Evolutionary conservation across 1,284 basidiomycete species (phyloP).

Genomic region (Moesziomyces aphidis): DNA sequence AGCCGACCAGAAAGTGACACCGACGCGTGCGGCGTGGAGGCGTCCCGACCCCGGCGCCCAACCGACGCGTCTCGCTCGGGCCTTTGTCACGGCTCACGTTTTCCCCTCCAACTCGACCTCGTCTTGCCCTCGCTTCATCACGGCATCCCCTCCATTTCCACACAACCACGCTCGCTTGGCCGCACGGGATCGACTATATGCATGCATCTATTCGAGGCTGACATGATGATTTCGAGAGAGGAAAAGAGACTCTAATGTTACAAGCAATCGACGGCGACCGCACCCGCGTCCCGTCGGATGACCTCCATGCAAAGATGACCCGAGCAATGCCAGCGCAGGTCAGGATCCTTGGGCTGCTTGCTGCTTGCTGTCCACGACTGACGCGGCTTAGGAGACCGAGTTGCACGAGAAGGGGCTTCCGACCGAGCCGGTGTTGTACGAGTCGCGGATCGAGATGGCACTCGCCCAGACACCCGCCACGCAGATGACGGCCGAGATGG

Average conservation of each 20-base stretch:
- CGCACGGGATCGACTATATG: no score
- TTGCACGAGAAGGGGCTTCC: constrained; percentile 67
- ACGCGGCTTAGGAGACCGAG: constrained; percentile 7
- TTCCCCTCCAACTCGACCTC: neutral
- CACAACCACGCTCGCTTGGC: no score
- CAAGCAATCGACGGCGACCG: neutral
- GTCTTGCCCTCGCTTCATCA: no score
- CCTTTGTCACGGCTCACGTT: no score
- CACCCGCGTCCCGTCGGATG: neutral
- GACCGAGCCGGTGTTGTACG: constrained; percentile 63
- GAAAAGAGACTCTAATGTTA: neutral
- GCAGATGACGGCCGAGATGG: constrained; percentile 65
- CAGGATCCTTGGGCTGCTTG: no score
- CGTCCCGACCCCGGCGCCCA: neutral
- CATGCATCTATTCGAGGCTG: neutral
- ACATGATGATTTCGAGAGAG: neutral
- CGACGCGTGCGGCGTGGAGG: neutral
- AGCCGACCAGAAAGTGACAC: neutral
- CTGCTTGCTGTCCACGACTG: no score
- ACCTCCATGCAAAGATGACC: neutral
- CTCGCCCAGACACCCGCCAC: constrained; percentile 68
- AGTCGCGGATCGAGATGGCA: constrained; percentile 65
- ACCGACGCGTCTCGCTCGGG: neutral
- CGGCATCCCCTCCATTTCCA: no score
- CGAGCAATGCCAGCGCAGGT: no score